phyloP scores from a whole-genome alignment of 805 yeast species.

The Candida awuae region DNA sequence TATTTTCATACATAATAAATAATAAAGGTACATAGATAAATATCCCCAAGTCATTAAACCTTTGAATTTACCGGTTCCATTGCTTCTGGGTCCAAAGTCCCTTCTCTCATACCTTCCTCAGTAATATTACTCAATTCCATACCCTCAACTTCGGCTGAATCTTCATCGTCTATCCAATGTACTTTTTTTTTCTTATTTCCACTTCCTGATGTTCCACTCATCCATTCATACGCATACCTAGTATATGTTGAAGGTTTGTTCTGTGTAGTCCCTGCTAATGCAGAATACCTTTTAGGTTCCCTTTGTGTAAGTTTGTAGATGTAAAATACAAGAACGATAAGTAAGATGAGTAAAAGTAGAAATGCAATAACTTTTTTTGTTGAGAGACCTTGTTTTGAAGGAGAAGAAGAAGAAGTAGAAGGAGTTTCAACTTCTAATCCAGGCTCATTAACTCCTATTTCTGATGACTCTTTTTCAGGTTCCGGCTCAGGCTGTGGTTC shows the following conservation, averaged over 20 bases:
- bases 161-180: constrained; percentile 22
- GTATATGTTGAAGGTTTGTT: constrained; percentile 2
- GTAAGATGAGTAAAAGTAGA: constrained; percentile 1
- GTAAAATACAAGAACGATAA: constrained; percentile 5
- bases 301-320: constrained; percentile 2
- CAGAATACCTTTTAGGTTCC: constrained; percentile 6
- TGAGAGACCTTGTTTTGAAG: neutral
- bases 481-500: too few relatives aligned
- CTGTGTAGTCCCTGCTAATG: constrained; percentile 4
- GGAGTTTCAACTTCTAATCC: too few relatives aligned
- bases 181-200: constrained; percentile 29
- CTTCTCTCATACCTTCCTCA: too few relatives aligned
- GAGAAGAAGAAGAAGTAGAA: too few relatives aligned
- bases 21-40: too few relatives aligned
- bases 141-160: neutral
- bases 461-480: too few relatives aligned
- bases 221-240: constrained; percentile 9
- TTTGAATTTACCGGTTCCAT: too few relatives aligned
- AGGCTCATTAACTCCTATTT: too few relatives aligned
- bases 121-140: neutral
- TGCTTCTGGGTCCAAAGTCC: too few relatives aligned
- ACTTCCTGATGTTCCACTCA: constrained; percentile 3
- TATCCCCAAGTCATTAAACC: too few relatives aligned
- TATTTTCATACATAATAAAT: too few relatives aligned
- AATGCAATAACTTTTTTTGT: constrained; percentile 7